Evolutionary conservation across 257 asterid genomes (phyloP).

Genomic region (Orobanche coerulescens): DNA sequence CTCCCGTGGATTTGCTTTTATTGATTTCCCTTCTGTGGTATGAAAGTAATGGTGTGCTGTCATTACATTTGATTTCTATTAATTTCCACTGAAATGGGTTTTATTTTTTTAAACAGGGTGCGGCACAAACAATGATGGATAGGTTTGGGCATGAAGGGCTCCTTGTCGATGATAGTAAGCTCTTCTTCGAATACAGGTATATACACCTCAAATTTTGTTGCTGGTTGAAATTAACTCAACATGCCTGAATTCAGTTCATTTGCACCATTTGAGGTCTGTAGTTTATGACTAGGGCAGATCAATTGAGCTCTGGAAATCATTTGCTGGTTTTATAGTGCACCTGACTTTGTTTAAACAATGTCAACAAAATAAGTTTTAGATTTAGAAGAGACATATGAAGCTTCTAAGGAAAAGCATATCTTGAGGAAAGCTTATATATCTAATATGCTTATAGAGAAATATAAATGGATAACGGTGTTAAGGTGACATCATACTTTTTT

Average conservation of each 20-base stretch:
- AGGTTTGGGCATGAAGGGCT: conserved; percentile 82
- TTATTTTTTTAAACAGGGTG: conserved; percentile 46
- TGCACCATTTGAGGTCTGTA: background rate
- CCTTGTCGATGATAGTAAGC: conserved; percentile 83
- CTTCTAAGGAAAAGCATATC: background rate
- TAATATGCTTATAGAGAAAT: background rate
- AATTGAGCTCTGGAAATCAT: background rate
- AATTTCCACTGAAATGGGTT: background rate
- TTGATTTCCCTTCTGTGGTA: conserved; percentile 96
- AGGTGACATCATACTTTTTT: background rate
- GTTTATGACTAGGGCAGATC: background rate
- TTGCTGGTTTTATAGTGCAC: conserved; percentile 1
- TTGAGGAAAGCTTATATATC: background rate
- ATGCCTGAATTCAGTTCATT: background rate
- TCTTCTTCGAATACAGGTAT: conserved; percentile 92
- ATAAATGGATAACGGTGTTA: background rate
- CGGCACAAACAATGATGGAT: conserved; percentile 95
- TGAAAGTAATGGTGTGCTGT: conserved; percentile 22
- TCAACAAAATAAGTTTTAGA: background rate
- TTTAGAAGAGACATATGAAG: background rate
- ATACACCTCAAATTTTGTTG: conserved; percentile 3
- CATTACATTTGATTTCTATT: conserved; percentile 5
- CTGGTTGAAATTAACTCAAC: conserved; percentile 3
- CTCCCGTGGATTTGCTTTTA: conserved; percentile 98
- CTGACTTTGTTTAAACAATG: background rate